Evolutionary conservation across 163 green algal genomes (phyloP), one percentile per base, ranked within the genome.

Genomic region (Prototheca wickerhamii): DNA sequence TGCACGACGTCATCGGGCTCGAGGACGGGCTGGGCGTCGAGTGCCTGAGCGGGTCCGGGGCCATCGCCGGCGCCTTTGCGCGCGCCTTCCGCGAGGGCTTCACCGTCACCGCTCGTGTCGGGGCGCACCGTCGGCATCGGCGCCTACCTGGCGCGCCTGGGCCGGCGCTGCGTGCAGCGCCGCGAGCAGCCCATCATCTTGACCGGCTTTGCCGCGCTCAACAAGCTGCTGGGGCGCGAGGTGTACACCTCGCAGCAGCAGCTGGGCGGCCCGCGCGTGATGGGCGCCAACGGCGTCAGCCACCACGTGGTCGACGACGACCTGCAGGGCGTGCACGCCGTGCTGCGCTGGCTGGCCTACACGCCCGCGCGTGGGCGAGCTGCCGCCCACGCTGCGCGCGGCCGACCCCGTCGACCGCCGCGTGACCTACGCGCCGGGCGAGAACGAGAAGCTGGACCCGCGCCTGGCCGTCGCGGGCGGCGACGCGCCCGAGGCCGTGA

Each of bases 161-260:
- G 92, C 30, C 78, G 87, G 18, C 80, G 87, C 69, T 90, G 89
- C 66, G 86, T 99, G 40, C 93, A 99, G 80, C 77, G 91, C 31
- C 61, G 71, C 0, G 87, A 98, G 68, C 90, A 97, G 78, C 93
- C 93, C 62, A 94, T 99, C 79, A 97, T 99, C 65, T 88, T 99
- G 3, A 99, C 93, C 2, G 93, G 93, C 61, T 96, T 88, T 61
- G 77, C 84, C 23, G 92, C 93, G 5, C 84, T 99, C 15, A 99
- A 99, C 82, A 98, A 98, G 83, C 80, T 99, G 68, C 87, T 99
- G 54, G 93, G 92, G 0, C 72, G 90, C 10, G 79, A 95, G 58
- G 90, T 96, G n/a, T 99, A 99, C 83, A 93, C 85, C n/a, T 90
- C 73, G 1, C 91, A 99, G 70, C 88, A 95, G 64, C 91, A 99